These are phyloP conservation scores for Dimocarpus longan DNA, from an alignment of 345 rosid species.

Conservation along the genomic window DNA sequence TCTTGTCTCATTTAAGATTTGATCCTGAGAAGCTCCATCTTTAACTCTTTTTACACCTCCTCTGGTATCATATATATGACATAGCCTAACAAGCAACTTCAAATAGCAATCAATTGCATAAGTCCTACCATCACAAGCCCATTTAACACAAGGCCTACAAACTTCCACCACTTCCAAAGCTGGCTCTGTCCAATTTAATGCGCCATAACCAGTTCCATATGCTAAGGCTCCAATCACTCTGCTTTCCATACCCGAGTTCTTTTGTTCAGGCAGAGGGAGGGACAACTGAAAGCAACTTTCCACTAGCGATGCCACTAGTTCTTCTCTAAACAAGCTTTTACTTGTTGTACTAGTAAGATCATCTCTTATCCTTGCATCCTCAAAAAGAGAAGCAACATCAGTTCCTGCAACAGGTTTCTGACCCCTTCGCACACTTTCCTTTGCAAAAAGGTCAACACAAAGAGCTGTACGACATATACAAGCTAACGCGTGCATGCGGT, in stretches of 20 bases:
- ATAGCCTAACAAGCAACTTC: constrained; percentile 91
- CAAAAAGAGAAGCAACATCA: constrained; percentile 92
- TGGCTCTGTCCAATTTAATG: constrained; percentile 97
- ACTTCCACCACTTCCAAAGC: constrained; percentile 98
- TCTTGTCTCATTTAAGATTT: constrained; percentile 91
- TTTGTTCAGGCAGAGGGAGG: constrained; percentile 92
- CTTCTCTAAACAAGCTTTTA: constrained; percentile 92
- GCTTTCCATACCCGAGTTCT: constrained; percentile 94
- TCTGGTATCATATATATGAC: constrained; percentile 93
- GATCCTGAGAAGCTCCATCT: constrained; percentile 99
- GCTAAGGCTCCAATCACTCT: constrained; percentile 99
- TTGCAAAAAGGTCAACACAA: constrained; percentile 95
- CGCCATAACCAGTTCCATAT: constrained; percentile 99
- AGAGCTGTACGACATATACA: constrained; percentile 98
- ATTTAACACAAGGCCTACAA: constrained; percentile 94
- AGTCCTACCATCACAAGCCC: constrained; percentile 98
- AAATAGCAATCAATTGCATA: constrained; percentile 96
- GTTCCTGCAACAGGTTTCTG: constrained; percentile 98
- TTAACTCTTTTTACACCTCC: constrained; percentile 97
- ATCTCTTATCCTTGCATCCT: constrained; percentile 85
- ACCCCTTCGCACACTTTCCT: constrained; percentile 95
- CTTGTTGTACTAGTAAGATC: constrained; percentile 81
- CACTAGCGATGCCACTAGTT: constrained; percentile 91
- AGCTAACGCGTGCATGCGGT: constrained; percentile 98
- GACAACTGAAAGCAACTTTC: constrained; percentile 99